A percentile compares a stretch with the other conserved stretches of the same genome.
phyloP scores from a whole-genome alignment of 768 basidiomycete species.

The Pisolithus albus region DNA sequence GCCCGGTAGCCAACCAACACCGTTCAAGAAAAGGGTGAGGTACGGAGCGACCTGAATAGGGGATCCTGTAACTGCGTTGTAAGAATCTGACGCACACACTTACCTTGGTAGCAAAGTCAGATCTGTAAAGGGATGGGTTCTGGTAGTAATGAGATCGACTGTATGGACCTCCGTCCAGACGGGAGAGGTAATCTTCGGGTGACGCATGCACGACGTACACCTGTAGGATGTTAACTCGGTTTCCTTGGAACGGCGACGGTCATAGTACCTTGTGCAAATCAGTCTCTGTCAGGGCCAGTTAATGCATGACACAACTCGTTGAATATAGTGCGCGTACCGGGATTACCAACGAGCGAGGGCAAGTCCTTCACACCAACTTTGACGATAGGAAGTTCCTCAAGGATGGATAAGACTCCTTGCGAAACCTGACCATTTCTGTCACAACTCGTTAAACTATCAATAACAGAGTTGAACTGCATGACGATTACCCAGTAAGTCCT shows the following conservation, averaged over 20 bases:
- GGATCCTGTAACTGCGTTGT: not conserved
- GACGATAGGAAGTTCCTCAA: slow-evolving; percentile 63
- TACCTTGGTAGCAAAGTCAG: slow-evolving; percentile 65
- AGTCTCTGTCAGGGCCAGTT: slow-evolving; percentile 33
- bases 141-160: slow-evolving; percentile 65
- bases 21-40: slow-evolving; percentile 79
- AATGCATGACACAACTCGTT: not conserved
- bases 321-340: slow-evolving; percentile 33
- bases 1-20: slow-evolving; percentile 72
- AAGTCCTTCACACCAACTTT: slow-evolving; percentile 53
- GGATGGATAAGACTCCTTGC: slow-evolving; percentile 65
- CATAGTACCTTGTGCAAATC: slow-evolving; percentile 49
- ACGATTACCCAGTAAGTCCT: slow-evolving; percentile 70
- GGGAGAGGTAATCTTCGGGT: slow-evolving; percentile 62
- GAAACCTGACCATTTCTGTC: slow-evolving; percentile 76
- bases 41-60: slow-evolving; percentile 68
- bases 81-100: slow-evolving; percentile 1
- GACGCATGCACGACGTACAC: slow-evolving; percentile 71
- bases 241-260: not conserved
- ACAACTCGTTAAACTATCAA: not conserved
- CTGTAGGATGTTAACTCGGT: slow-evolving; percentile 27
- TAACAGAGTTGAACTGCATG: not conserved
- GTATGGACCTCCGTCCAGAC: slow-evolving; percentile 51
- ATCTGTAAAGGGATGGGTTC: slow-evolving; percentile 58
- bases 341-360: slow-evolving; percentile 44